phyloP scores from a whole-genome alignment of 1,139 yeast species.

The Meyerozyma smithsonii region DNA sequence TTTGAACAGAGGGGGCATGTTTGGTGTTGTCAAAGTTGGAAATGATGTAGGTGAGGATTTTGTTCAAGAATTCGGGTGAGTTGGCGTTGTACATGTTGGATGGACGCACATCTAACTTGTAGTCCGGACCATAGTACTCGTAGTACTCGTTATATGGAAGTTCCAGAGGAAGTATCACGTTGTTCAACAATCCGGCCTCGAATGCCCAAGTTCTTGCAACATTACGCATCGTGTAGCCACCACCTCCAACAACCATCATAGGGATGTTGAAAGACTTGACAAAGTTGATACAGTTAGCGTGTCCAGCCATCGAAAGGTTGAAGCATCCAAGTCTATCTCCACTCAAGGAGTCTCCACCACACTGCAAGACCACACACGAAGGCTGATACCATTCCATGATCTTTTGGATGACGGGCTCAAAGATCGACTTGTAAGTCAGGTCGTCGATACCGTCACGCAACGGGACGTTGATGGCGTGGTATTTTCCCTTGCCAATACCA shows the following conservation, averaged over 20 bases:
- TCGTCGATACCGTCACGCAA: conserved; percentile 91
- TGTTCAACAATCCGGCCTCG: conserved; percentile 85
- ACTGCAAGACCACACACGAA: conserved; percentile 83
- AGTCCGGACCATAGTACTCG: conserved; percentile 96
- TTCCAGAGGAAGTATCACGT: conserved; percentile 72
- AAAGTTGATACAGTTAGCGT: conserved; percentile 90
- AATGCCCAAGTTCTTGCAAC: conserved; percentile 96
- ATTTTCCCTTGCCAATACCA: conserved; percentile 86
- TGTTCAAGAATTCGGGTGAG: conserved; percentile 86
- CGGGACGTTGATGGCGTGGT: conserved; percentile 85
- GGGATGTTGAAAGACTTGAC: conserved; percentile 87
- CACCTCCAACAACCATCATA: conserved; percentile 91
- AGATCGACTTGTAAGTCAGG: conserved; percentile 75
- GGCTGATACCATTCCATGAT: conserved; percentile 95
- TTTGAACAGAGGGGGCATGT: conserved; percentile 94
- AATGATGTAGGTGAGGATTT: conserved; percentile 73
- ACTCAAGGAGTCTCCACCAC: conserved; percentile 91
- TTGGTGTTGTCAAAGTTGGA: conserved; percentile 80
- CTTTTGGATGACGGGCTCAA: conserved; percentile 78
- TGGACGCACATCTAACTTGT: conserved; percentile 87
- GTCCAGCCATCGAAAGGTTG: conserved; percentile 88
- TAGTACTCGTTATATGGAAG: conserved; percentile 94
- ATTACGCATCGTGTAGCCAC: conserved; percentile 96
- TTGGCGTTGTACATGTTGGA: conserved; percentile 97
- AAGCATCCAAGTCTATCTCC: conserved; percentile 92